Percentiles rank a stretch among this genome's conserved stretches.
Evolutionary conservation across 352 stramenopile species (phyloP).

Genomic region (Hyaloperonospora brassicae): DNA sequence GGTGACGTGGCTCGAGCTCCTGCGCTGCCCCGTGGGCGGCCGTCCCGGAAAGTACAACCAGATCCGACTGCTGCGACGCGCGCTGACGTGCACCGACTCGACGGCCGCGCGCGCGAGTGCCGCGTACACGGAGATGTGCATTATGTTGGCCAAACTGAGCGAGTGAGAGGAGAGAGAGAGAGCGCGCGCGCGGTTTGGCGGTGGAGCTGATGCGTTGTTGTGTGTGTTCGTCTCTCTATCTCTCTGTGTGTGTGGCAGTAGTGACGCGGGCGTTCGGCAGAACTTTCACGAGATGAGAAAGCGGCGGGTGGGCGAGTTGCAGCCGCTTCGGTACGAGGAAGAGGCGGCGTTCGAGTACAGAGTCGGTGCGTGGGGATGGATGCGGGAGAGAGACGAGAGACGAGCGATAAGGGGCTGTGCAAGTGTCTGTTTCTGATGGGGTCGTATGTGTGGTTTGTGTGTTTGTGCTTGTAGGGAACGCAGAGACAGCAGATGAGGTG

Average conservation of each 20-base stretch:
- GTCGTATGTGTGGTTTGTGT: background rate
- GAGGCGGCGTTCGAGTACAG: conserved; percentile 56
- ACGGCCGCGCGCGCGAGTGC: conserved; percentile 19
- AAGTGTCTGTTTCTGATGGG: too few species aligned
- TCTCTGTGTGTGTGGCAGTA: too few species aligned
- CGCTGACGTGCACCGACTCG: conserved; percentile 33
- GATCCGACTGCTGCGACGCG: conserved; percentile 35
- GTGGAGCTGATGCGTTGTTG: too few species aligned
- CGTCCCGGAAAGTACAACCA: conserved; percentile 36
- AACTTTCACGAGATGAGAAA: conserved; percentile 57
- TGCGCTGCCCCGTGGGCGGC: conserved; percentile 38
- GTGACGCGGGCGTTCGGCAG: conserved; percentile 36
- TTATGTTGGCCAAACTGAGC: conserved; percentile 47
- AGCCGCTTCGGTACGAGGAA: conserved; percentile 49
- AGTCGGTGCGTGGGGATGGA: background rate
- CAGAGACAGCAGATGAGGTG: conserved; percentile 45
- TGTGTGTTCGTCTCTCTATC: too few species aligned
- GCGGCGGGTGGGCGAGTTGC: conserved; percentile 39
- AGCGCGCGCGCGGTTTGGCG: too few species aligned
- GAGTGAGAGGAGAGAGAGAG: conserved; percentile 35
- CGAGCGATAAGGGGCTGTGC: too few species aligned
- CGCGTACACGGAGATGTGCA: conserved; percentile 54
- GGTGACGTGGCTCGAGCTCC: conserved; percentile 44
- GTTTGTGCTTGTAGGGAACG: conserved; percentile 23
- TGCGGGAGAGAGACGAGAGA: background rate